Conservation (phyloP, 257 asterid species). For the Salvia splendens region DNA sequence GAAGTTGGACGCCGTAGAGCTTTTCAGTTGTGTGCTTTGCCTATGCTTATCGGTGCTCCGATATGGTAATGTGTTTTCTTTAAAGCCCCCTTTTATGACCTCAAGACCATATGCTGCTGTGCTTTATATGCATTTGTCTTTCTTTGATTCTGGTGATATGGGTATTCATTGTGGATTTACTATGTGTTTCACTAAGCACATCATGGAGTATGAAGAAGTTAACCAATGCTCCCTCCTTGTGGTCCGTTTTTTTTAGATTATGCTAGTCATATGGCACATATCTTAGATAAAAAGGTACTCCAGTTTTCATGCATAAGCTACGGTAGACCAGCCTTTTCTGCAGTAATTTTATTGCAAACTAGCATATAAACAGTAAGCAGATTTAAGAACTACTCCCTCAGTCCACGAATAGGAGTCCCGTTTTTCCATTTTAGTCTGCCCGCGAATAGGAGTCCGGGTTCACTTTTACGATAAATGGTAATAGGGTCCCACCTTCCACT, state of each 20-base stretch:
- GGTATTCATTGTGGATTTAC: neutral
- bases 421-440: too few relatives aligned
- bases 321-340: neutral
- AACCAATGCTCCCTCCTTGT: neutral
- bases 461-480: too few relatives aligned
- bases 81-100: neutral
- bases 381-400: neutral
- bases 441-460: too few relatives aligned
- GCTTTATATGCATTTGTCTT: neutral
- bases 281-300: neutral
- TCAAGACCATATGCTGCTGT: neutral
- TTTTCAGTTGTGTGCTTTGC: constrained; percentile 83
- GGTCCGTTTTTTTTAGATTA: neutral
- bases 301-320: neutral
- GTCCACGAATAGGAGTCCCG: too few relatives aligned
- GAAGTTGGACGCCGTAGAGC: constrained; percentile 83
- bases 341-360: neutral
- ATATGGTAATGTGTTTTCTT: constrained; percentile 48
- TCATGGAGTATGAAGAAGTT: constrained; percentile 3
- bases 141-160: neutral
- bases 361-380: neutral
- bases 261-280: neutral
- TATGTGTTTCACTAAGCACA: neutral
- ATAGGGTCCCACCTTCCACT: too few relatives aligned
- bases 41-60: constrained; percentile 76